Evolutionary conservation across 768 basidiomycete genomes (phyloP), one percentile per base, ranked within the genome.

Genomic region (Suillus ampliporus): DNA sequence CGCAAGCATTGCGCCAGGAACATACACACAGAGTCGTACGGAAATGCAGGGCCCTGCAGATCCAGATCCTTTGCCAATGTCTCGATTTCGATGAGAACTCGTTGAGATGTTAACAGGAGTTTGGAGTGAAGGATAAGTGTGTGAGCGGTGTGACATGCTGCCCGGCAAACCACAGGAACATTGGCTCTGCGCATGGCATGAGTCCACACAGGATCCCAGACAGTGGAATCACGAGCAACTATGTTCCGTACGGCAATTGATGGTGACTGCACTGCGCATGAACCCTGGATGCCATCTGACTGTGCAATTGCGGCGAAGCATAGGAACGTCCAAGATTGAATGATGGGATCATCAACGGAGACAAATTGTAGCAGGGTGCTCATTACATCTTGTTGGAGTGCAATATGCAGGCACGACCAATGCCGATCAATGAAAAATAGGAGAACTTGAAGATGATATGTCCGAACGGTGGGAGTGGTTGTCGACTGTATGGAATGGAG

Each of bases 311-410:
- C 86, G 15, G 91, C 89, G 47, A 95, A 79, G 70, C 88, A 91
- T 35, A 97, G 68, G 69, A 97, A 92, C 1, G 89, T 82, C 96
- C 95, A 98, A 3, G 88, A 89, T 69, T 97, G 95, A 2, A 91
- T 77, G 4, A 73, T 69, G 23, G 80, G 69, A 54, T 95, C 90
- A 44, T 91, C 88, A 31, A 83, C 77, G 5, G 87, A 81, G 37
- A 96, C 78, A 41, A 89, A 82, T 52, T 85, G 82, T 13, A 88
- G 69, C 34, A 95, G 82, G 2, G 80, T 75, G 23, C 79, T 68
- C 54, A 89, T 76, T 38, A 95, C 78, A 2, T 84, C 81, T 50
- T 79, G 76, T 65, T 88, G 89, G 43, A 90, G 80, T 5, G 80
- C 74, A 38, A 78, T 72, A 64, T 92, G 88, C 26, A 97, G 74